These are phyloP conservation scores for Chenopodium formosanum DNA, from an alignment of 148 eudicot genomes.

Conservation along the genomic window DNA sequence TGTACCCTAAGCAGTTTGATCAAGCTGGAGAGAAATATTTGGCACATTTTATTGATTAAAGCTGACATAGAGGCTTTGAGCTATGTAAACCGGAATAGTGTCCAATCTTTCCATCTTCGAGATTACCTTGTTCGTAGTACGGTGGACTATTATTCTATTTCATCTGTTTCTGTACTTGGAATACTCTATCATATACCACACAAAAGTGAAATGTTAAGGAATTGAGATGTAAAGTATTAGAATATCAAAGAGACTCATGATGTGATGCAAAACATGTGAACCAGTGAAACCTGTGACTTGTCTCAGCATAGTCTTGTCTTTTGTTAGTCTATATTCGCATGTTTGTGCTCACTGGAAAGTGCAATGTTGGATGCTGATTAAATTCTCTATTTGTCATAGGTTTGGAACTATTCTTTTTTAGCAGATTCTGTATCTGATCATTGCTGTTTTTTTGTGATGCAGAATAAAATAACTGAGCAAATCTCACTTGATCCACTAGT, in stretches of 20 bases:
- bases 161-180: too few relatives aligned
- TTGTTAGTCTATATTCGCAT: background rate
- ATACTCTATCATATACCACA: too few relatives aligned
- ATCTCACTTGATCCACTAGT: constrained; percentile 68
- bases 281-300: background rate
- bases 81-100: too few relatives aligned
- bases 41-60: too few relatives aligned
- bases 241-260: background rate
- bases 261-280: background rate
- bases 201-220: background rate
- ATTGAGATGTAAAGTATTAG: background rate
- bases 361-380: background rate
- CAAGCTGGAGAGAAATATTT: background rate
- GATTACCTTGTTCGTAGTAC: too few relatives aligned
- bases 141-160: too few relatives aligned
- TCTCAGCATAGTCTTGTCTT: background rate
- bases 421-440: background rate
- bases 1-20: background rate
- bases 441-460: constrained; percentile 32
- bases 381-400: background rate
- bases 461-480: constrained; percentile 72
- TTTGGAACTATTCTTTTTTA: background rate
- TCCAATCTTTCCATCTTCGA: too few relatives aligned
- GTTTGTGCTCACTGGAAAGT: background rate
- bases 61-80: too few relatives aligned